Base-by-base conservation (phyloP, 495 filamentous ascomycete species). In the Penicillium subrubescens region DNA sequence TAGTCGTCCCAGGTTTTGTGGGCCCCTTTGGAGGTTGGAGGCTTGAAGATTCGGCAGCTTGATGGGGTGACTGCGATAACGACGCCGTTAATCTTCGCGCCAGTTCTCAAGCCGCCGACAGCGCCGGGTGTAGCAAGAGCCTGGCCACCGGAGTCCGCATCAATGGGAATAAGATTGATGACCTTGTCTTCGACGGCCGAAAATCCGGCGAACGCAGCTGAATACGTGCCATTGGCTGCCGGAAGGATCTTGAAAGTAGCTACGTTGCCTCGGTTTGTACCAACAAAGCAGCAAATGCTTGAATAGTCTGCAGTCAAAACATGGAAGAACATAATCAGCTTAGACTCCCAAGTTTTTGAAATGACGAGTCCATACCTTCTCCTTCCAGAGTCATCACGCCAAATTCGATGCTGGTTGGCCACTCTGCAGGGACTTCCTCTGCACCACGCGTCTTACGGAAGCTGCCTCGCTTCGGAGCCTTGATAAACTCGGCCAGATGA, bases 211-310 rank as follows among this genome's bases (percentile, higher is more conserved):
- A 90, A 84, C 34, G 88, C 81, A 33, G 88, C 93, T n/a, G 83
- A 82, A 73, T 96, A 98, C 17, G 83, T 79, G 6, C 91, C 88
- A 67, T 83, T 82, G 2, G 82, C 75, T 8, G 87, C 81, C 3
- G 95, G 95, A 8, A 98, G 78, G 19, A 99, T 80, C 77, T 95
- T 97, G 78, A 98, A 94, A 0, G 95, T 97, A 21, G 87, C 87
- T 33, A 97, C 78, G 61, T 89, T 89, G 23, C 95, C 95, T 39
- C 87, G 69, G 68, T 89, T 93, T 0, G 94, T 98, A 11, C 96
- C 95, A 5, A 95, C 90, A 69, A 97, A 97, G 67, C 94, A 90
- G 52, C 89, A 87, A 59, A 99, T 96, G 67, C 92, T 96, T 8
- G 94, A 97, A 70, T 96, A 99, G 64, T 91, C 89, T 86, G 57